A percentile compares a stretch with the other conserved stretches of the same genome.
phyloP scores from a whole-genome alignment of 208 protist genomes.

The Trypanosoma congolense region DNA sequence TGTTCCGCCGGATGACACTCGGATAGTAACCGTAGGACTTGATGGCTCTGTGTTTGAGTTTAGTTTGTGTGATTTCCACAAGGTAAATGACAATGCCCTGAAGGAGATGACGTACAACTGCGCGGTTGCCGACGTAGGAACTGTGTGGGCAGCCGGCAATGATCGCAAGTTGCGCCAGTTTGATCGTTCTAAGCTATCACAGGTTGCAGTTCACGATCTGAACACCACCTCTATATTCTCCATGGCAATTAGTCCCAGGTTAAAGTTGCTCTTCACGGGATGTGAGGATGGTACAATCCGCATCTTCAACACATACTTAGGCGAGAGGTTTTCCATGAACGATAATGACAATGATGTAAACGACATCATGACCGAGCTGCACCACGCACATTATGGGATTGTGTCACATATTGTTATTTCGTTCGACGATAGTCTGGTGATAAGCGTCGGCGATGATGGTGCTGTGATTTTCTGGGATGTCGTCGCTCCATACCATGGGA shows the following conservation, averaged over 20 bases:
- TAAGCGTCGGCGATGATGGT: constrained; percentile 93
- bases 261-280: constrained; percentile 93
- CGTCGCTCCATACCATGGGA: constrained; percentile 82
- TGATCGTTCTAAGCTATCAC: constrained; percentile 53
- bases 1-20: constrained; percentile 89
- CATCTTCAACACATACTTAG: constrained; percentile 88
- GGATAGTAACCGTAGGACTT: constrained; percentile 86
- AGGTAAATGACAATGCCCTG: constrained; percentile 87
- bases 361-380: constrained; percentile 81
- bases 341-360: constrained; percentile 31
- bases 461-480: constrained; percentile 89
- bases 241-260: constrained; percentile 78
- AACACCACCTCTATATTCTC: constrained; percentile 69
- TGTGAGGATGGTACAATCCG: constrained; percentile 91
- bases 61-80: constrained; percentile 89
- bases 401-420: constrained; percentile 86
- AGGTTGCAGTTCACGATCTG: constrained; percentile 67
- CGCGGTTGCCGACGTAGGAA: constrained; percentile 70
- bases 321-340: constrained; percentile 53
- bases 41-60: constrained; percentile 96
- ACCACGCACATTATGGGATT: constrained; percentile 74
- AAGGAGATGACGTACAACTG: constrained; percentile 92
- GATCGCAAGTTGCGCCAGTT: constrained; percentile 92
- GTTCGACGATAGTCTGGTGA: constrained; percentile 90
- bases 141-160: constrained; percentile 91